These are phyloP conservation scores for Turritis glabra DNA, from an alignment of 345 rosid species.

Conservation along the genomic window DNA sequence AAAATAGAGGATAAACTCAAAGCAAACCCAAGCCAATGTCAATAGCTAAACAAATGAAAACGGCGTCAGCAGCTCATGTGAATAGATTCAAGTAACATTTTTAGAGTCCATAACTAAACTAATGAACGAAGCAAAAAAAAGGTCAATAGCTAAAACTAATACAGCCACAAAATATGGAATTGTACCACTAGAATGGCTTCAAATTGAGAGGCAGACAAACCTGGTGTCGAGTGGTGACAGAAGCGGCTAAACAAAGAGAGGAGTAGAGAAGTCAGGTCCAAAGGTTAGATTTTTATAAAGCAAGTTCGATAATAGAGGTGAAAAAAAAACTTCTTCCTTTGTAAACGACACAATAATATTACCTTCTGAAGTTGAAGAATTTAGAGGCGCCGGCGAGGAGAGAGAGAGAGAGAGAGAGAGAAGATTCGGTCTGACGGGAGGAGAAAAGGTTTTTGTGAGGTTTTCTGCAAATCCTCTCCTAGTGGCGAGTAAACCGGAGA, in stretches of 20 bases:
- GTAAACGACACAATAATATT: neutral
- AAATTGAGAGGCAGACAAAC: slow-evolving; percentile 7
- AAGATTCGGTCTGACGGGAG: neutral
- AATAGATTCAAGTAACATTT: neutral
- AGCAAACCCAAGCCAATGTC: neutral
- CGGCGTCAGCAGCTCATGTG: neutral
- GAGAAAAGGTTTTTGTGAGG: neutral
- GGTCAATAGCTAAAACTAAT: neutral
- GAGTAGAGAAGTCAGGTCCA: slow-evolving; percentile 9
- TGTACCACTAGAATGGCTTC: neutral
- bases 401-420: neutral
- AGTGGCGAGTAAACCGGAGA: neutral
- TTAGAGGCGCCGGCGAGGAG: slow-evolving; percentile 7
- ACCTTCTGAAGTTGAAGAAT: neutral
- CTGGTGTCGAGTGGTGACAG: slow-evolving; percentile 16
- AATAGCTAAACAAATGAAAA: neutral
- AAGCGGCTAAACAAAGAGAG: neutral
- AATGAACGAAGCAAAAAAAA: neutral
- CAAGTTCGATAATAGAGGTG: neutral
- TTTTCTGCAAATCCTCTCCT: neutral
- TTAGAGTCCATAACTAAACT: neutral
- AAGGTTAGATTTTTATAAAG: slow-evolving; percentile 28
- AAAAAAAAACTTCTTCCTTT: neutral
- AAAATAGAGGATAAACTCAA: neutral
- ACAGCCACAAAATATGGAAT: neutral